Evolutionary conservation across 371 early-diverging fungal genomes (phyloP).

Genomic region (Rhizopus stolonifer): DNA sequence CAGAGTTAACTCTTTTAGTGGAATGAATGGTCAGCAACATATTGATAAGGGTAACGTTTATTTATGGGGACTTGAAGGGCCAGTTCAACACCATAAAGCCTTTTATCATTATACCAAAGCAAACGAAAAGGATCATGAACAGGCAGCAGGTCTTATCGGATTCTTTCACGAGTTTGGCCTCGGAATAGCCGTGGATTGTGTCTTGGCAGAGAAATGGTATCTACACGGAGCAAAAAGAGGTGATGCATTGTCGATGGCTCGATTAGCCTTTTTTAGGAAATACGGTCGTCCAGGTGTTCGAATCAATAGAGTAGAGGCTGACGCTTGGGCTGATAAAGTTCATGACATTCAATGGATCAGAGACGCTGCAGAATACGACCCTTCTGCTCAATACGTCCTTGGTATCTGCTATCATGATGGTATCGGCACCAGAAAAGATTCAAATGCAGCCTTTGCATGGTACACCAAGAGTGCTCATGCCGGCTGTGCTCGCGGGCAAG

Average conservation of each 20-base stretch:
- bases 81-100: conserved; percentile 40
- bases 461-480: conserved; percentile 59
- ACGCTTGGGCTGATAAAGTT: conserved; percentile 48
- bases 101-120: conserved; percentile 48
- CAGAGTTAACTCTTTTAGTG: too few species aligned
- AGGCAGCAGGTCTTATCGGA: conserved; percentile 53
- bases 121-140: conserved; percentile 32
- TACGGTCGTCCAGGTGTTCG: conserved; percentile 71
- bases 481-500: conserved; percentile 65
- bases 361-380: conserved; percentile 21
- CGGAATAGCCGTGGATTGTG: conserved; percentile 54
- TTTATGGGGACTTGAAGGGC: conserved; percentile 55
- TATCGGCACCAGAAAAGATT: conserved; percentile 52
- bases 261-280: conserved; percentile 66
- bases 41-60: conserved; percentile 45
- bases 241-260: conserved; percentile 56
- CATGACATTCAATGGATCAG: conserved; percentile 51
- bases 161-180: conserved; percentile 79
- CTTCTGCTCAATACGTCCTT: conserved; percentile 50
- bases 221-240: conserved; percentile 35
- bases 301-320: conserved; percentile 70
- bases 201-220: conserved; percentile 59
- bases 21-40: conserved; percentile 25
- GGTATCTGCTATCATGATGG: conserved; percentile 75
- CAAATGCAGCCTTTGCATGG: conserved; percentile 55